Evolutionary conservation across 208 protist species (phyloP).

Genomic region (Crithidia brevicula): DNA sequence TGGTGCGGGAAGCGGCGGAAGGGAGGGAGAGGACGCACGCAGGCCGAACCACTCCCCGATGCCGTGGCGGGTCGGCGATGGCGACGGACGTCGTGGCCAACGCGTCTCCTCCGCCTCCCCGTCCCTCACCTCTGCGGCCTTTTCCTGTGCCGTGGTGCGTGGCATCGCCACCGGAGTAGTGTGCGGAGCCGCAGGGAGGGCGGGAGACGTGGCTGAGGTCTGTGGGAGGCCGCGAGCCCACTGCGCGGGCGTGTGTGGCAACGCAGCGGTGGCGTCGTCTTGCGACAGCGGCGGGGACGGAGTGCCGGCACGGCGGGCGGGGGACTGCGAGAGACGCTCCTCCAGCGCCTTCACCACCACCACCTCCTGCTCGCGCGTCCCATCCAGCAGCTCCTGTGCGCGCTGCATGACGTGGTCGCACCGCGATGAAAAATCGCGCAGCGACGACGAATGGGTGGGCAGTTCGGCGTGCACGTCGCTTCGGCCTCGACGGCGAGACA

Average conservation of each 20-base stretch:
- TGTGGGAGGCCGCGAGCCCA: conserved; percentile 8
- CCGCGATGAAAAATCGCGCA: conserved; percentile 32
- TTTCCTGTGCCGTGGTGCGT: not conserved
- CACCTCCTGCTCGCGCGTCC: conserved; percentile 40
- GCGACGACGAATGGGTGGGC: not conserved
- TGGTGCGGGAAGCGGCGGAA: conserved; percentile 4
- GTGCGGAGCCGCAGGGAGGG: conserved; percentile 3
- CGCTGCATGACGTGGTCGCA: conserved; percentile 62
- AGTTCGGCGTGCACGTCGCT: not conserved
- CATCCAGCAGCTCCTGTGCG: conserved; percentile 54
- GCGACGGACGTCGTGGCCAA: not conserved
- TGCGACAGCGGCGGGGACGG: conserved; percentile 10
- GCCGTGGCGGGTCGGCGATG: not conserved
- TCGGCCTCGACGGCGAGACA: conserved; percentile 3
- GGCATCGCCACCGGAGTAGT: conserved; percentile 6
- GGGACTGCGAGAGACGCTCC: conserved; percentile 42
- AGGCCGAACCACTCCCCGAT: conserved; percentile 5
- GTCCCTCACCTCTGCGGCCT: not conserved
- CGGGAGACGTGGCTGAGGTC: not conserved
- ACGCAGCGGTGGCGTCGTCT: not conserved
- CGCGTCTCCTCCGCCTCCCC: no score
- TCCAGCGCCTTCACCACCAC: conserved; percentile 35
- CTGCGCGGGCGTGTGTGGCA: conserved; percentile 4
- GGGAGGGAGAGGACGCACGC: conserved; percentile 9
- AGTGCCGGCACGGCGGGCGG: conserved; percentile 17